phyloP scores from a whole-genome alignment of 345 rosid genomes.

The Gossypium anomalum region DNA sequence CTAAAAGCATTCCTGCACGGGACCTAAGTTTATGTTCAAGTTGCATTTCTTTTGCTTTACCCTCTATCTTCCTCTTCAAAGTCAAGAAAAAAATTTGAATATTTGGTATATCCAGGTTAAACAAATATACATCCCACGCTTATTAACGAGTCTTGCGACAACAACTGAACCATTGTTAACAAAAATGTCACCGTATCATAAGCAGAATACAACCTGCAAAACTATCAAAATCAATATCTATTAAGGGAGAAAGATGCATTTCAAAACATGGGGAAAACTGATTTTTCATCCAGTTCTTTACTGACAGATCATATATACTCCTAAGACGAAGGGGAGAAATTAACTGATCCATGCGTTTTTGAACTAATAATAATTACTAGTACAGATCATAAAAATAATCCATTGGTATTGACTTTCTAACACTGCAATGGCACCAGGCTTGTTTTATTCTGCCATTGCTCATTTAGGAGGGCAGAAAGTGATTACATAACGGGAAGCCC shows the following conservation, averaged over 20 bases:
- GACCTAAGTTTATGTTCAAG: too few relatives aligned
- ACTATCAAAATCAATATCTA: not conserved
- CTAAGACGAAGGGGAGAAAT: not conserved
- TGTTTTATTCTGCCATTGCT: not conserved
- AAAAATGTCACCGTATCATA: too few relatives aligned
- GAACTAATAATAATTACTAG: not conserved
- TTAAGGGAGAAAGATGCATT: not conserved
- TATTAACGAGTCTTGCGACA: too few relatives aligned
- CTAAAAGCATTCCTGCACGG: too few relatives aligned
- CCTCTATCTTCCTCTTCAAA: too few relatives aligned
- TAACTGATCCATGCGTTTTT: not conserved
- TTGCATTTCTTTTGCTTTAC: too few relatives aligned
- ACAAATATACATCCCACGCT: too few relatives aligned
- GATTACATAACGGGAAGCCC: constrained; percentile 83
- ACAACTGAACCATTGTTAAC: too few relatives aligned
- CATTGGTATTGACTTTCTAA: not conserved
- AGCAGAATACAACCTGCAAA: too few relatives aligned
- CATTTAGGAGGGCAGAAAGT: constrained; percentile 88
- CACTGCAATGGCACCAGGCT: not conserved
- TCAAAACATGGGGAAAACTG: not conserved
- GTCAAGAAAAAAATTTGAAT: too few relatives aligned
- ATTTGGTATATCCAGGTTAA: too few relatives aligned
- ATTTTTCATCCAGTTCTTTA: not conserved
- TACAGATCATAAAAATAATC: not conserved
- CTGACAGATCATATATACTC: not conserved